Conservation (phyloP, 202 grass and related monocot genomes). For the Setaria viridis region DNA sequence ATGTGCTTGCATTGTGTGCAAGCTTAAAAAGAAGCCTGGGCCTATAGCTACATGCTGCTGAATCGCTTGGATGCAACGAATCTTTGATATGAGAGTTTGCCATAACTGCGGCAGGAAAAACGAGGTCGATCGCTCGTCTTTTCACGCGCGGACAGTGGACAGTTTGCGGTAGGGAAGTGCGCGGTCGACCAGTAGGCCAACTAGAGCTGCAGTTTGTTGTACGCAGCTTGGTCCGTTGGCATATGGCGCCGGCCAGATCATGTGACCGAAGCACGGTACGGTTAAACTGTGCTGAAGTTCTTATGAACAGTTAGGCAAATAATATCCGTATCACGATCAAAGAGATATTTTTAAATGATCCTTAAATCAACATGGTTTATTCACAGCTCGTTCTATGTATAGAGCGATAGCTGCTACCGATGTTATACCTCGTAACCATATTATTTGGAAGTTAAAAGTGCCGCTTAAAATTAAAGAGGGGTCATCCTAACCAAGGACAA, state of each 20-base stretch:
- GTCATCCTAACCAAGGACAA: no score
- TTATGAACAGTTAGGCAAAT: conserved; percentile 1
- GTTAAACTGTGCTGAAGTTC: conserved; percentile 20
- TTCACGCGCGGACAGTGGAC: conserved; percentile 33
- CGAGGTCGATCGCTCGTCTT: conserved; percentile 55
- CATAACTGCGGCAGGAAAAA: conserved; percentile 46
- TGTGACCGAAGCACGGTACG: conserved; percentile 7
- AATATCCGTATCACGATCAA: neutral
- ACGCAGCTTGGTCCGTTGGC: neutral
- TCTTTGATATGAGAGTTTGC: conserved; percentile 44
- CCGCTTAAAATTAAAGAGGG: no score
- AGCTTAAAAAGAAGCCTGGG: conserved; percentile 8
- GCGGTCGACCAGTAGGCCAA: neutral
- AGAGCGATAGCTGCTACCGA: neutral
- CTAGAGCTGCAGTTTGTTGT: conserved; percentile 43
- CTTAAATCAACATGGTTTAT: neutral
- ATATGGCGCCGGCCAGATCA: neutral
- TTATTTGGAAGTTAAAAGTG: no score
- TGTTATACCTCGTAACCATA: no score
- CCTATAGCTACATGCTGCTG: neutral
- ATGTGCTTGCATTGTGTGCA: conserved; percentile 25
- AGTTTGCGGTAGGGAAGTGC: conserved; percentile 6
- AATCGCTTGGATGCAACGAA: conserved; percentile 52
- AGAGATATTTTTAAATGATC: neutral
- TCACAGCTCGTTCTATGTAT: neutral